phyloP scores from a whole-genome alignment of 768 basidiomycete genomes.

The Chalciporus pseudorubinellus region DNA sequence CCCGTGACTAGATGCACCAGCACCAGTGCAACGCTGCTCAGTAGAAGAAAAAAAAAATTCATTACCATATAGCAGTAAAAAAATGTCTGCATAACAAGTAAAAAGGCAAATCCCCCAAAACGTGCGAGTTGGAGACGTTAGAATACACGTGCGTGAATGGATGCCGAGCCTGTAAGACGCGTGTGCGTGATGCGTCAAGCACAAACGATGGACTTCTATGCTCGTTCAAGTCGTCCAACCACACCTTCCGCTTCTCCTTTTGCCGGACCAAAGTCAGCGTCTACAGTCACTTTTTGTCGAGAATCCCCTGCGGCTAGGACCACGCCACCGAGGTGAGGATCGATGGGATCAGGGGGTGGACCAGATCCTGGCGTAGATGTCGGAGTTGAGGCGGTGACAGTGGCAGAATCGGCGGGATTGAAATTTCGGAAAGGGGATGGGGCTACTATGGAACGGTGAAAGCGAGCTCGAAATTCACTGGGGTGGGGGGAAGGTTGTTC shows the following conservation, averaged over 20 bases:
- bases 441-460: conserved; percentile 57
- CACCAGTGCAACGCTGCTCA: background rate
- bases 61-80: background rate
- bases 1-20: background rate
- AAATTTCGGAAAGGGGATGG: conserved; percentile 57
- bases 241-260: conserved; percentile 22
- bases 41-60: background rate
- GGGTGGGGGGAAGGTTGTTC: conserved; percentile 33
- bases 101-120: background rate
- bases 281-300: conserved; percentile 24
- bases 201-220: conserved; percentile 3
- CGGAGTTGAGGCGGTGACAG: conserved; percentile 32
- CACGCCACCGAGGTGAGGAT: conserved; percentile 30
- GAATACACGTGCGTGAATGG: background rate
- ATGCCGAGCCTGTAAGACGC: background rate
- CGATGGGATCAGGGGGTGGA: conserved; percentile 32
- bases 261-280: conserved; percentile 24
- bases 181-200: background rate
- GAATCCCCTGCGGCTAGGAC: conserved; percentile 24
- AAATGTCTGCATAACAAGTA: background rate
- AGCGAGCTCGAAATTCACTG: conserved; percentile 64
- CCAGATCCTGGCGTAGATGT: conserved; percentile 36
- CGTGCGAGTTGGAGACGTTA: background rate
- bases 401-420: conserved; percentile 27
- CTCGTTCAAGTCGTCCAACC: conserved; percentile 18